Conservation (phyloP, 108 stramenopile species). For the Epithemia pelagica region DNA sequence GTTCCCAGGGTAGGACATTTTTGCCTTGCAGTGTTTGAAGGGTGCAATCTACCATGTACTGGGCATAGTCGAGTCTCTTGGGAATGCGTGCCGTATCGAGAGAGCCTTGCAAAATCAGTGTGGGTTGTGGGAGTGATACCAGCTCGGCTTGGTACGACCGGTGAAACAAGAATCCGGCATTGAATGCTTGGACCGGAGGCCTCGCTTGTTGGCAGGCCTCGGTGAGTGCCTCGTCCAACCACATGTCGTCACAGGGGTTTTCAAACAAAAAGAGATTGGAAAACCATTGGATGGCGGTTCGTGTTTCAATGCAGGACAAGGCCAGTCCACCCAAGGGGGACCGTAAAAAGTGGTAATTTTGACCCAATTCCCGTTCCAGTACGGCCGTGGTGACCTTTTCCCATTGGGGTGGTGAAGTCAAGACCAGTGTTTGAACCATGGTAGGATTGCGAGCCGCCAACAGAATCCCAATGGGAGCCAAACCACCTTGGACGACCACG, state of each 20-base stretch:
- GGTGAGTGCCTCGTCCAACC: conserved; percentile 36
- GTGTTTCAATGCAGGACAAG: conserved; percentile 45
- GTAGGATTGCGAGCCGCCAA: conserved; percentile 50
- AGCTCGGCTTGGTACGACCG: conserved; percentile 50
- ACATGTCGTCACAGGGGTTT: conserved; percentile 36
- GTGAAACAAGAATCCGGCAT: conserved; percentile 54
- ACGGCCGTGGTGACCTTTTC: conserved; percentile 47
- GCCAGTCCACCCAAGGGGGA: conserved; percentile 39
- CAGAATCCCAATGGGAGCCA: conserved; percentile 53
- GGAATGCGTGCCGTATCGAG: conserved; percentile 28
- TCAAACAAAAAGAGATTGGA: conserved; percentile 54
- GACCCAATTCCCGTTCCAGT: conserved; percentile 33
- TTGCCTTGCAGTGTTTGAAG: conserved; percentile 28
- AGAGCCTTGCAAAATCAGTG: conserved; percentile 41
- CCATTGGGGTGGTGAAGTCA: conserved; percentile 57
- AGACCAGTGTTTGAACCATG: conserved; percentile 25
- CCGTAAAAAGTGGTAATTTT: conserved; percentile 49
- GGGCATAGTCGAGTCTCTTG: conserved; percentile 30
- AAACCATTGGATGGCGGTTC: conserved; percentile 49
- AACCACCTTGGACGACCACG: conserved; percentile 57
- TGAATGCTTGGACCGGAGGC: conserved; percentile 54
- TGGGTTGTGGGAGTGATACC: conserved; percentile 25
- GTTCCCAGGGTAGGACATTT: conserved; percentile 68
- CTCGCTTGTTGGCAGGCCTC: conserved; percentile 26
- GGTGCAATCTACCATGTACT: conserved; percentile 29